Evolutionary conservation across 2,329 filamentous ascomycete species (phyloP).

Genomic region (Penicillium sclerotiorum): DNA sequence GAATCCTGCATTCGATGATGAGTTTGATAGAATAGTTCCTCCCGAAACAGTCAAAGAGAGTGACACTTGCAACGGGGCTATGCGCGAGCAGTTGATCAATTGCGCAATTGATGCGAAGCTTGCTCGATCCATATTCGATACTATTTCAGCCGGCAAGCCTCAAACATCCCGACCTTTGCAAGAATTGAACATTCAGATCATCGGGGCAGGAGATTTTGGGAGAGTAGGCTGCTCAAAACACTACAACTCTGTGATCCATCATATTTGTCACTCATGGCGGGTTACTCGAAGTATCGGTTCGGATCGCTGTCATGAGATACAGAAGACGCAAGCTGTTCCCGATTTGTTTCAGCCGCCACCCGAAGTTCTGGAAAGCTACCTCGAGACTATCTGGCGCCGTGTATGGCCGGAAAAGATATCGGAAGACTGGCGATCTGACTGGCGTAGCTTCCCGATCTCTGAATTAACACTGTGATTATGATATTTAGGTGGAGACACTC

Average conservation of each 20-base stretch:
- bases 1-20: conserved; percentile 1
- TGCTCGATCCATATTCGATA: conserved; percentile 1
- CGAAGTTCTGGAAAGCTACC: neutral
- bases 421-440: neutral
- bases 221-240: neutral
- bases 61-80: neutral
- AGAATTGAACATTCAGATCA: neutral
- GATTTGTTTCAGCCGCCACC: neutral
- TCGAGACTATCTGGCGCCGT: neutral
- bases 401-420: neutral
- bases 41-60: neutral
- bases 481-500: no score
- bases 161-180: neutral
- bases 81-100: conserved; percentile 3
- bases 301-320: neutral
- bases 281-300: no score
- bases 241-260: neutral
- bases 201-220: neutral
- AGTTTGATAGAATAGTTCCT: neutral
- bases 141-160: neutral
- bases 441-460: neutral
- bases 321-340: neutral
- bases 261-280: neutral
- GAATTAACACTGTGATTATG: no score
- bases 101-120: conserved; percentile 1